phyloP scores from a whole-genome alignment of 1,284 basidiomycete genomes.

The Schizophyllum commune region DNA sequence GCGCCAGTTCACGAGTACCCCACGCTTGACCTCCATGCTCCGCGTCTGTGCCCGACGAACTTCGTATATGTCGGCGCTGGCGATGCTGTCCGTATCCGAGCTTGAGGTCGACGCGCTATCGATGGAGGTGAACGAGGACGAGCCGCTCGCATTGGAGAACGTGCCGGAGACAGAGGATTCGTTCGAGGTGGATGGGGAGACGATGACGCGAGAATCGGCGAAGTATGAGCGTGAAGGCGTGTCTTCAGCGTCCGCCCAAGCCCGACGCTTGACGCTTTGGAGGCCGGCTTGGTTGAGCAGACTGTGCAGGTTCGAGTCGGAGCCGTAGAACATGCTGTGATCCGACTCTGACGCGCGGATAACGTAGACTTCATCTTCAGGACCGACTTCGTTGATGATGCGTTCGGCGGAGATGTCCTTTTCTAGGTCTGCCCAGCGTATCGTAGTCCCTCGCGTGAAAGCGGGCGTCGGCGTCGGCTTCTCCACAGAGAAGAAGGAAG shows the following conservation, averaged over 20 bases:
- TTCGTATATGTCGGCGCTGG: constrained; percentile 28
- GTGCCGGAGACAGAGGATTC: not conserved
- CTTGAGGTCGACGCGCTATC: constrained; percentile 14
- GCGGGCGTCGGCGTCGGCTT: not conserved
- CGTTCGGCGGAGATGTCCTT: not conserved
- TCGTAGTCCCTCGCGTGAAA: not conserved
- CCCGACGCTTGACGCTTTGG: not conserved
- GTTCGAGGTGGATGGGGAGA: not conserved
- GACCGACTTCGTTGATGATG: not conserved
- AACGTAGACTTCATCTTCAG: not conserved
- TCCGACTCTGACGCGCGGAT: not conserved
- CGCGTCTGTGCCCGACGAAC: constrained; percentile 35
- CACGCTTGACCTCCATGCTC: constrained; percentile 41
- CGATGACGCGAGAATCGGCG: not conserved
- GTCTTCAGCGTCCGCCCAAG: not conserved
- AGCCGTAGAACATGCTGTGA: not conserved
- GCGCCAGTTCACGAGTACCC: constrained; percentile 28
- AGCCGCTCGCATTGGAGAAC: constrained; percentile 14
- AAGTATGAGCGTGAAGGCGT: not conserved
- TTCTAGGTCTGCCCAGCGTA: not conserved
- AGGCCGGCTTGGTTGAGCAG: not conserved
- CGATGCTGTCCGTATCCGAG: constrained; percentile 10
- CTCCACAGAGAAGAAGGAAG: not conserved
- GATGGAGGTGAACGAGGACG: constrained; percentile 21
- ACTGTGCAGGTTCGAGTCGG: not conserved